phyloP scores from a whole-genome alignment of 2,329 filamentous ascomycete species.

The Fusarium transvaalense region DNA sequence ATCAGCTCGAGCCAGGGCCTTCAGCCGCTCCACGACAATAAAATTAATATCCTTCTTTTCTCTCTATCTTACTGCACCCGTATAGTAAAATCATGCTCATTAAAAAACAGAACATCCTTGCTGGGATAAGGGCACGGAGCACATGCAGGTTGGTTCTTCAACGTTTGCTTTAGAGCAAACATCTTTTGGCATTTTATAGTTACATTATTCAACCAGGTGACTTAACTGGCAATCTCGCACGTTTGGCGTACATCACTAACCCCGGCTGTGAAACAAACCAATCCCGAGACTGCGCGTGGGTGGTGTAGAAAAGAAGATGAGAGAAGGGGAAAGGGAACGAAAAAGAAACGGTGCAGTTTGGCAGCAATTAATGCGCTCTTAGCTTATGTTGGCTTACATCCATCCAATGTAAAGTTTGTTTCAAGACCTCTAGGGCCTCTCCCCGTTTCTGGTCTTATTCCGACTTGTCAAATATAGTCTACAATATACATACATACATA shows the following conservation, averaged over 20 bases:
- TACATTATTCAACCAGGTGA: neutral
- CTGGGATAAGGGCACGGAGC: slow-evolving; percentile 33
- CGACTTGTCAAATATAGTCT: slow-evolving; percentile 14
- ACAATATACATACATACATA: slow-evolving; percentile 10
- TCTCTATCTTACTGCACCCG: neutral
- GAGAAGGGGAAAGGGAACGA: slow-evolving; percentile 17
- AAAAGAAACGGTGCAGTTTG: slow-evolving; percentile 12
- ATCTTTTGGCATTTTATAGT: slow-evolving; percentile 11
- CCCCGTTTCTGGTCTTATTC: slow-evolving; percentile 30
- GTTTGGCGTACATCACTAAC: neutral
- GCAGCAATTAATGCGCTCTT: neutral
- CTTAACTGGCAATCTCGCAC: neutral
- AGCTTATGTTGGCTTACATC: slow-evolving; percentile 8
- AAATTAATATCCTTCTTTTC: neutral
- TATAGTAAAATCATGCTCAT: slow-evolving; percentile 8
- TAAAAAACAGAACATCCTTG: neutral
- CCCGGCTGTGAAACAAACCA: neutral
- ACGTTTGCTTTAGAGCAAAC: slow-evolving; percentile 31
- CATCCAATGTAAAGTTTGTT: too few relatives aligned
- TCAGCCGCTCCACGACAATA: slow-evolving; percentile 17
- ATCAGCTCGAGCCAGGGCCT: slow-evolving; percentile 21
- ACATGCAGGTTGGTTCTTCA: slow-evolving; percentile 16
- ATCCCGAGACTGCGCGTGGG: neutral
- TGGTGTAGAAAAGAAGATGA: slow-evolving; percentile 13
- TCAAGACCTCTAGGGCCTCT: slow-evolving; percentile 12